phyloP scores from a whole-genome alignment of 257 asterid genomes.

The Ocimum tenuiflorum region DNA sequence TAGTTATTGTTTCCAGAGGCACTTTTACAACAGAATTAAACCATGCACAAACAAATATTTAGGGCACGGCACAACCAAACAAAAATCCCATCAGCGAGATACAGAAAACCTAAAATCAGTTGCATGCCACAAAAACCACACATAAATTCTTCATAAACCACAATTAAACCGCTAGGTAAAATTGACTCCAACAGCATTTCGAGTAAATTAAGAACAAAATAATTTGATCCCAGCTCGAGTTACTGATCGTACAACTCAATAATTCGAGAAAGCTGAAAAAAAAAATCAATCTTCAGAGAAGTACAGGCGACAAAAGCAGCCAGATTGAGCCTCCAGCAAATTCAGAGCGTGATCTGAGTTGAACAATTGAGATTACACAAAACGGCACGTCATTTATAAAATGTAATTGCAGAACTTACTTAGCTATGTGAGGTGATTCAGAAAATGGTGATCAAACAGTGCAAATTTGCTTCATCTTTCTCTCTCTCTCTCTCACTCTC shows the following conservation, averaged over 20 bases:
- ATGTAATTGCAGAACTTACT: slow-evolving; percentile 27
- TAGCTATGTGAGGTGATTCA: slow-evolving; percentile 17
- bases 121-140: slow-evolving; percentile 45
- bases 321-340: slow-evolving; percentile 13
- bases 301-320: slow-evolving; percentile 23
- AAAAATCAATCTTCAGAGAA: slow-evolving; percentile 9
- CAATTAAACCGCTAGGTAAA: slow-evolving; percentile 17
- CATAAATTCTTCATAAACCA: slow-evolving; percentile 13
- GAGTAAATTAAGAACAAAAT: slow-evolving; percentile 25
- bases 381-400: slow-evolving; percentile 10
- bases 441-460: slow-evolving; percentile 48
- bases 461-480: slow-evolving; percentile 24
- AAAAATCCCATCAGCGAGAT: slow-evolving; percentile 16
- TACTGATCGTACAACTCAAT: slow-evolving; percentile 24
- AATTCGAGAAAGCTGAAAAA: slow-evolving; percentile 13
- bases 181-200: slow-evolving; percentile 24
- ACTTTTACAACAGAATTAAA: slow-evolving; percentile 13
- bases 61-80: slow-evolving; percentile 27
- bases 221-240: slow-evolving; percentile 25
- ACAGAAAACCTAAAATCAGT: slow-evolving; percentile 23
- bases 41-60: slow-evolving; percentile 37
- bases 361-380: slow-evolving; percentile 20
- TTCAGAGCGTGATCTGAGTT: slow-evolving; percentile 37
- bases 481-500: slow-evolving; percentile 18
- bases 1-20: background rate